phyloP scores from a whole-genome alignment of 306 rosid genomes.

The Luffa acutangula region DNA sequence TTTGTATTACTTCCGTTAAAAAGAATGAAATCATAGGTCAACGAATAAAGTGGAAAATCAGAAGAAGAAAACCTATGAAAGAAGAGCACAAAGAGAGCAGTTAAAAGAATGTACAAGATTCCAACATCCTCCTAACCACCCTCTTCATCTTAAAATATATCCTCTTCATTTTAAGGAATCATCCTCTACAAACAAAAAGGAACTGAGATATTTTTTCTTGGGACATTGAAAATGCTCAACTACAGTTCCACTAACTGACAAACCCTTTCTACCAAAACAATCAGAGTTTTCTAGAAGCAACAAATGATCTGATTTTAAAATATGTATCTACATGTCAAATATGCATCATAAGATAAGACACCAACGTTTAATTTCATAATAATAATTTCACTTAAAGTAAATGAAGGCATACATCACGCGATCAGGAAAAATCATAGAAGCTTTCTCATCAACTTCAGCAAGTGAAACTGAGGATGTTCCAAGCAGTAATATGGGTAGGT shows the following conservation, averaged over 20 bases:
- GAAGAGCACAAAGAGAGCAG: background rate
- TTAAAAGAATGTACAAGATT: background rate
- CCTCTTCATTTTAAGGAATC: background rate
- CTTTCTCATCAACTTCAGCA: constrained; percentile 60
- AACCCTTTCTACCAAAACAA: background rate
- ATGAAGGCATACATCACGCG: constrained; percentile 53
- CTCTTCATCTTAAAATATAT: background rate
- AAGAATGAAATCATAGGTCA: background rate
- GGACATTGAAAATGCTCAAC: background rate
- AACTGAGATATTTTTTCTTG: background rate
- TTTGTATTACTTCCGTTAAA: background rate
- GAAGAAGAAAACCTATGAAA: background rate
- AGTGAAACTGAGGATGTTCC: constrained; percentile 59
- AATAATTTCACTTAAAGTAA: background rate
- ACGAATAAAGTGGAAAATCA: background rate
- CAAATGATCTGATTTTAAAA: background rate
- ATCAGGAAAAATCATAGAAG: constrained; percentile 52
- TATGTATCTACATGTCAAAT: background rate
- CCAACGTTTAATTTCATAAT: background rate
- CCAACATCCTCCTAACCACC: background rate
- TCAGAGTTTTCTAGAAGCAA: background rate
- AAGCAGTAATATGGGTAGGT: constrained; percentile 69
- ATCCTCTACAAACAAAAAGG: too few relatives aligned
- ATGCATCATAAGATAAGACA: background rate
- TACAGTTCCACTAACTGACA: background rate